Conservation (phyloP, 768 basidiomycete species). For the Termitomyces sp. region DNA sequence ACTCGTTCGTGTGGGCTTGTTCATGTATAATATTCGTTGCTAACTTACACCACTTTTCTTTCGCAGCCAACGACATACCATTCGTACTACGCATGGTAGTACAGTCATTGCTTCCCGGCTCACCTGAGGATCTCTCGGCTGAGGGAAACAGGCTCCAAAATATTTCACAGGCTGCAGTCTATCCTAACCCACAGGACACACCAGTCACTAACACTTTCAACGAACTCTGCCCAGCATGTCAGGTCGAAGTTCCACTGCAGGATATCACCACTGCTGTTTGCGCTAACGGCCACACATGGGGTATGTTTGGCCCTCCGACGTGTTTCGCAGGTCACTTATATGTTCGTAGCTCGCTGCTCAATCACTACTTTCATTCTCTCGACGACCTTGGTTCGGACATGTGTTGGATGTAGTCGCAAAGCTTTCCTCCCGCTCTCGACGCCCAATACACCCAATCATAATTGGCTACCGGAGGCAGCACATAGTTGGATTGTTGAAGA, state of each 20-base stretch:
- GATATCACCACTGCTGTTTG: conserved; percentile 63
- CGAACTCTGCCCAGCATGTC: conserved; percentile 77
- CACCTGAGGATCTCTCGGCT: conserved; percentile 34
- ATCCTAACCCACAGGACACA: conserved; percentile 23
- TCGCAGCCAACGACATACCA: conserved; percentile 56
- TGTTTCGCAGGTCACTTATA: conserved; percentile 13
- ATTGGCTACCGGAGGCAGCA: conserved; percentile 45
- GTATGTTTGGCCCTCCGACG: conserved; percentile 37
- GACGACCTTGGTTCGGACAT: conserved; percentile 76
- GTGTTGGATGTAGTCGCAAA: conserved; percentile 78
- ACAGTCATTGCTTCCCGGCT: conserved; percentile 54
- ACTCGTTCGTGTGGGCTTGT: conserved; percentile 33
- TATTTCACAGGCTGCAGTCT: conserved; percentile 21
- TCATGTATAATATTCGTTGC: conserved; percentile 1
- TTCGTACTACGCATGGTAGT: conserved; percentile 61
- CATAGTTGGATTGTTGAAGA: conserved; percentile 65
- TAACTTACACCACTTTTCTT: not conserved
- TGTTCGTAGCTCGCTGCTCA: conserved; percentile 64
- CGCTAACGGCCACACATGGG: conserved; percentile 72
- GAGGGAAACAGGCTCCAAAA: conserved; percentile 33
- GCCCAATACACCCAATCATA: conserved; percentile 27
- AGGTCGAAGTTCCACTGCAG: conserved; percentile 52
- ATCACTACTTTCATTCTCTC: conserved; percentile 78
- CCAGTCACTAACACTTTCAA: conserved; percentile 40
- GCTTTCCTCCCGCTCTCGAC: conserved; percentile 63